Evolutionary conservation across 2,329 filamentous ascomycete species (phyloP).

Genomic region (Colletotrichum chlorophyti): DNA sequence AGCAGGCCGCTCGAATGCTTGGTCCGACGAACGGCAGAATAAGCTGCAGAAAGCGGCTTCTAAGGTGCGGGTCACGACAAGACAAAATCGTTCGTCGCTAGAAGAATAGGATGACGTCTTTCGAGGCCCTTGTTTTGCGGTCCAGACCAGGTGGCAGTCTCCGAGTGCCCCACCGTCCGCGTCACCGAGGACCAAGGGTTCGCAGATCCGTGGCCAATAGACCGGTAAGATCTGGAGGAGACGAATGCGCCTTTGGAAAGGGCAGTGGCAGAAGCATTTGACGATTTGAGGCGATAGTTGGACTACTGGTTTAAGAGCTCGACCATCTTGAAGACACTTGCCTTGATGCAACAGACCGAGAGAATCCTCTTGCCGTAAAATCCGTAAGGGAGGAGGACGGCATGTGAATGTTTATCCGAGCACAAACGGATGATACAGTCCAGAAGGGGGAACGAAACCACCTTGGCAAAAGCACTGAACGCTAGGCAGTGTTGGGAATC

Average conservation of each 20-base stretch:
- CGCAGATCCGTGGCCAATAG: background rate
- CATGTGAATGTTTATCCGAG: conserved; percentile 5
- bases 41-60: too few relatives aligned
- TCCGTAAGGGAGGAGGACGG: too few relatives aligned
- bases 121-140: background rate
- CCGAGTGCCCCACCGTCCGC: conserved; percentile 1
- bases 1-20: too few relatives aligned
- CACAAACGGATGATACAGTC: too few relatives aligned
- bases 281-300: too few relatives aligned
- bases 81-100: too few relatives aligned
- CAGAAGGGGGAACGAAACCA: background rate
- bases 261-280: background rate
- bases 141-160: conserved; percentile 8
- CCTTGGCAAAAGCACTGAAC: background rate
- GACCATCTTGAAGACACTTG: too few relatives aligned
- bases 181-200: conserved; percentile 13
- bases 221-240: background rate
- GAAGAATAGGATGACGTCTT: conserved; percentile 14
- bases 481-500: background rate
- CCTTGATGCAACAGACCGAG: too few relatives aligned
- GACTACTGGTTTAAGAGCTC: too few relatives aligned
- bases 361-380: too few relatives aligned
- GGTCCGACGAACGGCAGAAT: too few relatives aligned
- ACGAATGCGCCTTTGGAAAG: background rate
- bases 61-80: too few relatives aligned